Conservation (phyloP, 192 early-diverging fungal species). For the Umbelopsis sp. region DNA sequence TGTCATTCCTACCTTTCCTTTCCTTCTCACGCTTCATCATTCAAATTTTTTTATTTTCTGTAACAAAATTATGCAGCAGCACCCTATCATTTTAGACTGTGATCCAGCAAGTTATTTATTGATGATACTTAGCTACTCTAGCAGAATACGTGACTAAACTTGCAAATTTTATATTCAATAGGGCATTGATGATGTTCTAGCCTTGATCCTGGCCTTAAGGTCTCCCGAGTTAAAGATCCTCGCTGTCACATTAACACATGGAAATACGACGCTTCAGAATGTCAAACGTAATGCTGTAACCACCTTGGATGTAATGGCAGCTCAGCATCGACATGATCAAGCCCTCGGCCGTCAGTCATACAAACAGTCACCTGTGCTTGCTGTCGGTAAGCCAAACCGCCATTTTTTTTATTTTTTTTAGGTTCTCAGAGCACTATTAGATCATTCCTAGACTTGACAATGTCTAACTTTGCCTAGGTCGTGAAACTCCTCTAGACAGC, state of each 20-base stretch:
- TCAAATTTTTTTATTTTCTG: no score
- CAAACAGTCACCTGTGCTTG: slow-evolving; percentile 32
- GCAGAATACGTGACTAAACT: not conserved
- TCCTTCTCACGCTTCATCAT: no score
- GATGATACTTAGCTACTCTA: not conserved
- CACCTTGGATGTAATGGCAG: slow-evolving; percentile 41
- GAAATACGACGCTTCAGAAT: slow-evolving; percentile 41
- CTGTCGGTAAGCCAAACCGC: slow-evolving; percentile 38
- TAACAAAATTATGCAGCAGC: not conserved
- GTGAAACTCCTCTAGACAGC: slow-evolving; percentile 33
- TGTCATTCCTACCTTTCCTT: no score
- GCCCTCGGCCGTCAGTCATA: slow-evolving; percentile 12
- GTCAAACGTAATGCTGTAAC: slow-evolving; percentile 47
- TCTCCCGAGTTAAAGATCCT: slow-evolving; percentile 45
- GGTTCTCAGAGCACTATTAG: not conserved
- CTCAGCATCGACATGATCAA: slow-evolving; percentile 31
- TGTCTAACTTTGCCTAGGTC: slow-evolving; percentile 25
- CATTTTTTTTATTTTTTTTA: no score
- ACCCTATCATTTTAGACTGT: slow-evolving; percentile 27
- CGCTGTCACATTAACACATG: slow-evolving; percentile 49
- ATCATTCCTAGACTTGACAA: not conserved
- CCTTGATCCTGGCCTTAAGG: slow-evolving; percentile 47
- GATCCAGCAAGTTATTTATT: slow-evolving; percentile 24
- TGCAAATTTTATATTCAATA: not conserved
- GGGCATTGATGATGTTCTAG: slow-evolving; percentile 51